Evolutionary conservation across 148 eudicot species (phyloP).

Genomic region (Fagopyrum esculentum): DNA sequence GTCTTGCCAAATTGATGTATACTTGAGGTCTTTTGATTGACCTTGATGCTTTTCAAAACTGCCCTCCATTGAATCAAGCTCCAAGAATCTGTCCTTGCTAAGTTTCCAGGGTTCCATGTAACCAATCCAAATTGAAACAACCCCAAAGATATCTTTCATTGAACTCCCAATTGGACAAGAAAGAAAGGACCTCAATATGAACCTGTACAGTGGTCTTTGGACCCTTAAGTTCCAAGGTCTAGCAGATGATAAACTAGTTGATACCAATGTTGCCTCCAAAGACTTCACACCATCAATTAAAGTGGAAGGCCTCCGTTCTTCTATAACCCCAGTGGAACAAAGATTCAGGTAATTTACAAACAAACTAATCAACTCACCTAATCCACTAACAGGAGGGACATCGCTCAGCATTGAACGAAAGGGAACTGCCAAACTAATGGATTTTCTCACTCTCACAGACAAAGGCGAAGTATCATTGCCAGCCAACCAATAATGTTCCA

Average conservation of each 20-base stretch:
- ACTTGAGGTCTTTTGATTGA: constrained; percentile 26
- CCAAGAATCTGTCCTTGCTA: constrained; percentile 54
- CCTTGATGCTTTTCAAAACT: constrained; percentile 17
- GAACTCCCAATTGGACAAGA: constrained; percentile 80
- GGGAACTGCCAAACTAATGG: constrained; percentile 51
- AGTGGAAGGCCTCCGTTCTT: constrained; percentile 31
- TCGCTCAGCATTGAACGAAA: constrained; percentile 62
- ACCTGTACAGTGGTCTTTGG: constrained; percentile 87
- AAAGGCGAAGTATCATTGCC: constrained; percentile 81
- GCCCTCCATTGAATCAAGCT: constrained; percentile 34
- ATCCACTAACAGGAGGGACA: constrained; percentile 69
- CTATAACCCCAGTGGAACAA: constrained; percentile 29
- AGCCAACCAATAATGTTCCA: constrained; percentile 78
- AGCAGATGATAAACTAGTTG: constrained; percentile 31
- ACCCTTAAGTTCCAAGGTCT: constrained; percentile 58
- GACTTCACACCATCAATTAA: constrained; percentile 26
- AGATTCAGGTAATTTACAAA: constrained; percentile 66
- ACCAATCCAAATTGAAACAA: constrained; percentile 63
- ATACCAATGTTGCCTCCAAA: constrained; percentile 24
- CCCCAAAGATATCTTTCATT: constrained; percentile 69
- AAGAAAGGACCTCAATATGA: constrained; percentile 70
- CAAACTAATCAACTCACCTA: constrained; percentile 68
- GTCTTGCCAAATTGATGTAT: constrained; percentile 70
- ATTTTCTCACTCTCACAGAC: constrained; percentile 55
- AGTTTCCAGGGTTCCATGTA: constrained; percentile 76